phyloP scores from a whole-genome alignment of 495 filamentous ascomycete genomes.

The Annulohypoxylon nitens region DNA sequence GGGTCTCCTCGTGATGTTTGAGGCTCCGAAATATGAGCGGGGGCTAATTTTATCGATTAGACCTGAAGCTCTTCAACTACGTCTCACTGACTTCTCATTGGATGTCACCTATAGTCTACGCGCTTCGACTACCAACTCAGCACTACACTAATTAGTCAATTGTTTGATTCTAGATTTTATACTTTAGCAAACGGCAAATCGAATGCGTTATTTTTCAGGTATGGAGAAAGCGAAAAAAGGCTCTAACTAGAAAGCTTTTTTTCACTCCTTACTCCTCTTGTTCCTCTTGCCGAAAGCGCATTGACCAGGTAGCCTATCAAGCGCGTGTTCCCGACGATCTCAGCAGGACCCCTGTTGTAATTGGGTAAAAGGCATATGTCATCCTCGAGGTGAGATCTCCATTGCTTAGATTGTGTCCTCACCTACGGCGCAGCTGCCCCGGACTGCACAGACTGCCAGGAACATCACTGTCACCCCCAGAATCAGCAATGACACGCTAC shows the following conservation, averaged over 20 bases:
- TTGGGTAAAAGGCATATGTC: slow-evolving; percentile 22
- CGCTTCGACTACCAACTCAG: slow-evolving; percentile 26
- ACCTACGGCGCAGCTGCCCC: slow-evolving; percentile 14
- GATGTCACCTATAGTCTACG: slow-evolving; percentile 17
- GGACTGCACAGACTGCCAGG: slow-evolving; percentile 9
- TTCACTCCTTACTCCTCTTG: slow-evolving; percentile 10
- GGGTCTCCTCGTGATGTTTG: neutral
- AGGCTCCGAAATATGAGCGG: slow-evolving; percentile 13
- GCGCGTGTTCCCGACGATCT: slow-evolving; percentile 31
- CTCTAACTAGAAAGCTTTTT: slow-evolving; percentile 21
- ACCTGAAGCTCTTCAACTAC: slow-evolving; percentile 4
- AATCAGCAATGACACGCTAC: slow-evolving; percentile 12
- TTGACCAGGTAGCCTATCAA: slow-evolving; percentile 28
- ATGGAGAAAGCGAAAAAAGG: slow-evolving; percentile 37
- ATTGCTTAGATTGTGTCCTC: slow-evolving; percentile 8
- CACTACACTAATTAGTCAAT: slow-evolving; percentile 2
- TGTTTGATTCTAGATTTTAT: slow-evolving; percentile 22
- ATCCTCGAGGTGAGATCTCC: slow-evolving; percentile 34
- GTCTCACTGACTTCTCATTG: slow-evolving; percentile 16
- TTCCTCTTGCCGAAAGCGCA: slow-evolving; percentile 21
- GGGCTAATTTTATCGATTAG: slow-evolving; percentile 4
- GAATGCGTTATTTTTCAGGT: slow-evolving; percentile 31
- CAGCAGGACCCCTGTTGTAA: slow-evolving; percentile 24
- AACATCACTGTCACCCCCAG: slow-evolving; percentile 5
- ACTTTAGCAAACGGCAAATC: slow-evolving; percentile 25